phyloP scores from a whole-genome alignment of 2,329 filamentous ascomycete species.

The Plenodomus lindquistii region DNA sequence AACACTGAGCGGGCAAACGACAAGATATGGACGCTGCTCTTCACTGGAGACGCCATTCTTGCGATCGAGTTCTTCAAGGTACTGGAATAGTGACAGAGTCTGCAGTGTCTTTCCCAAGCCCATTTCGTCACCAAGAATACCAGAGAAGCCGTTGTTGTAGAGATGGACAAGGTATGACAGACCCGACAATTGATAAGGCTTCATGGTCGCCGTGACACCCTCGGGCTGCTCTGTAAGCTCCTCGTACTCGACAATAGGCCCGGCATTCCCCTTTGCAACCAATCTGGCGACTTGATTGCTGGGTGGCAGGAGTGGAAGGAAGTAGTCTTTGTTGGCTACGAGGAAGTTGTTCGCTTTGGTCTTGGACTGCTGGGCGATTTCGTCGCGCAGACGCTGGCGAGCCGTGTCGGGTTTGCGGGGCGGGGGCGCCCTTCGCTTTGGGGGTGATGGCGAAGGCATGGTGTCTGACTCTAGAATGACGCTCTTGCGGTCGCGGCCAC shows the following conservation, averaged over 20 bases:
- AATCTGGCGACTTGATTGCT: slow-evolving; percentile 51
- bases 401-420: slow-evolving; percentile 42
- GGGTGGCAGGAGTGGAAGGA: slow-evolving; percentile 52
- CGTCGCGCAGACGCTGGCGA: slow-evolving; percentile 46
- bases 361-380: slow-evolving; percentile 49
- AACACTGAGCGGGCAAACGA: slow-evolving; percentile 94
- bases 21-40: slow-evolving; percentile 88
- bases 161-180: slow-evolving; percentile 98
- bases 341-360: slow-evolving; percentile 53
- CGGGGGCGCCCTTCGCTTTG: slow-evolving; percentile 11
- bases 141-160: slow-evolving; percentile 99
- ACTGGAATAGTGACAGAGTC: slow-evolving; percentile 93
- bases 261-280: slow-evolving; percentile 17
- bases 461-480: slow-evolving; percentile 40
- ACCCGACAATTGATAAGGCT: slow-evolving; percentile 97
- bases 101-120: slow-evolving; percentile 99
- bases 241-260: slow-evolving; percentile 45
- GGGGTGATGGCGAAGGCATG: slow-evolving; percentile 11
- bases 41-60: slow-evolving; percentile 40
- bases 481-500: slow-evolving; percentile 27
- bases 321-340: slow-evolving; percentile 50
- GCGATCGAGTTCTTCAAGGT: slow-evolving; percentile 90
- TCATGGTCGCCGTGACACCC: slow-evolving; percentile 63
- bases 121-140: slow-evolving; percentile 98
- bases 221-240: slow-evolving; percentile 49